Evolutionary conservation across 352 stramenopile genomes (phyloP).

Genomic region (Phytophthora fragariaefolia): DNA sequence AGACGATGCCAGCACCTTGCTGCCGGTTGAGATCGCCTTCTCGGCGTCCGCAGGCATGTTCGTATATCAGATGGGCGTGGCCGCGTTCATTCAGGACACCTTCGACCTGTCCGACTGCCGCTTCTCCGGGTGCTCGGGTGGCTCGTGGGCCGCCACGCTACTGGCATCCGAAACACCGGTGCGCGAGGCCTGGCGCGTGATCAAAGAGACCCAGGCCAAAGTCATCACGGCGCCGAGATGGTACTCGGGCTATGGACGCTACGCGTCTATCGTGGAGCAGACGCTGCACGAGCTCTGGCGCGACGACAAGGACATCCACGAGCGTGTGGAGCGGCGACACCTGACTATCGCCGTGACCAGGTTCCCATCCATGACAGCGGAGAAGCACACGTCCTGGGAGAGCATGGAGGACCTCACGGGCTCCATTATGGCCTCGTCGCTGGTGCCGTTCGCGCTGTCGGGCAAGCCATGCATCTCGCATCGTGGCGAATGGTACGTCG

Average conservation of each 20-base stretch:
- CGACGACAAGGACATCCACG: slow-evolving; percentile 53
- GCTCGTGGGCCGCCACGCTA: slow-evolving; percentile 41
- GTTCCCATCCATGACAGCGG: slow-evolving; percentile 63
- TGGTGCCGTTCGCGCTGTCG: slow-evolving; percentile 75
- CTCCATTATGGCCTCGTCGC: slow-evolving; percentile 70
- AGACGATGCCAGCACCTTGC: not conserved
- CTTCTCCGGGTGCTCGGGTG: slow-evolving; percentile 44
- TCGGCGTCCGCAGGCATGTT: slow-evolving; percentile 72
- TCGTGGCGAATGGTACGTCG: slow-evolving; percentile 74
- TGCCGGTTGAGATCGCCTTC: slow-evolving; percentile 69
- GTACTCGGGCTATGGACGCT: slow-evolving; percentile 75
- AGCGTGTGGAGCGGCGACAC: slow-evolving; percentile 48
- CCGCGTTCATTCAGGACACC: slow-evolving; percentile 72
- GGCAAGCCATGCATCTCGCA: slow-evolving; percentile 65
- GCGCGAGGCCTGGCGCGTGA: slow-evolving; percentile 52
- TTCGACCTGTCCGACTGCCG: slow-evolving; percentile 46
- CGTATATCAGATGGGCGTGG: slow-evolving; percentile 79
- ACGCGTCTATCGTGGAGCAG: slow-evolving; percentile 57
- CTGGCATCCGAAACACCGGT: slow-evolving; percentile 62
- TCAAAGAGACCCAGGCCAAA: slow-evolving; percentile 56
- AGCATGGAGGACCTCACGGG: slow-evolving; percentile 65
- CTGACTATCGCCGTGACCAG: slow-evolving; percentile 67
- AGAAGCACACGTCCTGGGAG: slow-evolving; percentile 62
- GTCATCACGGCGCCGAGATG: slow-evolving; percentile 53
- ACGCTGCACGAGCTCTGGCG: slow-evolving; percentile 65